Evolutionary conservation across 1,284 basidiomycete genomes (phyloP), one percentile per base, ranked within the genome.

Genomic region (Sanguinoderma infundibulare): DNA sequence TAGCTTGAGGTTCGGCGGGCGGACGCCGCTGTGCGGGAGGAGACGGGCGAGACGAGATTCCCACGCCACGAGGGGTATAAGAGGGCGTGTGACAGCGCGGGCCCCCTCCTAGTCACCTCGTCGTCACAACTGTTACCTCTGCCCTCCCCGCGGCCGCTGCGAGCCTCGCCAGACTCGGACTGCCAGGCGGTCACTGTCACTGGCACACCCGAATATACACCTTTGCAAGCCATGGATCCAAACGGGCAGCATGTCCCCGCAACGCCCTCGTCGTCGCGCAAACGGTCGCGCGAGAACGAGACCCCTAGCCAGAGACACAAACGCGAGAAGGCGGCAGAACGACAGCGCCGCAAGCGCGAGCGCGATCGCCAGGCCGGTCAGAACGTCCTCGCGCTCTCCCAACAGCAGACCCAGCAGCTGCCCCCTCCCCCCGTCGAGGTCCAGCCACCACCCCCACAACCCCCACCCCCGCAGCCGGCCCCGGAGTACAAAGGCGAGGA

Each of bases 321-420:
- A 72, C 83, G 91, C 64, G 89, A 90, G 80, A 92, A 92, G 74
- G 90, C 91, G 0, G 89, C 90, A 50, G 90, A 92, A 73, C 80
- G 90, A 59, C 91, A 92, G 73, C 83, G 91, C 47, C 75, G 89
- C 64, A 92, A 92, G 74, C 86, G 91, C 57, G 89, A 91, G 77
- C 83, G 89, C 68, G 91, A 92, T 77, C 82, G 88, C 59, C 82
- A 79, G 64, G 74, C 72, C 2, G 71, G 69, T 40, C 75, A 77
- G 67, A 75, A 73, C 66, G 55, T 79, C 47, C 66, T 72, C 59
- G 64, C 70, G 44, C 66, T 71, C 36, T 64, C 68, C 1, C 68
- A 71, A 63, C 64, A 67, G 53, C 72, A 65, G 55, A 57, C 53
- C 59, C 67, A 66, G 53, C 65, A 66, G 49, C 24, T 63, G 42